Conservation (phyloP, 2,329 filamentous ascomycete genomes). For the Talaromyces sp. region DNA sequence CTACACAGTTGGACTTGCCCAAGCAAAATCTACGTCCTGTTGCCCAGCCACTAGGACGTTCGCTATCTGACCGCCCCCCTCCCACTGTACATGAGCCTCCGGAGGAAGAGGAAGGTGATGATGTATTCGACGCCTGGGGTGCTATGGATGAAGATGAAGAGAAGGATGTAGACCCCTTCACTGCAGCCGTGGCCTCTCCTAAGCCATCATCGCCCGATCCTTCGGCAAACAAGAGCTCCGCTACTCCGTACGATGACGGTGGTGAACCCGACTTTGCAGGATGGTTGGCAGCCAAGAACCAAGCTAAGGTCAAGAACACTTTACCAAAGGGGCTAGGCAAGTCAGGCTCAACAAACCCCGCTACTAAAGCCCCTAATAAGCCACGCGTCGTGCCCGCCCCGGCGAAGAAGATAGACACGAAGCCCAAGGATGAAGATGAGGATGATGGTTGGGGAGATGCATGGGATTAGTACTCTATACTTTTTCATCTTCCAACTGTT, state of each 20-base stretch:
- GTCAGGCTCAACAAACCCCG: conserved; percentile 40
- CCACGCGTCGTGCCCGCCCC: conserved; percentile 50
- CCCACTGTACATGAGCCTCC: conserved; percentile 50
- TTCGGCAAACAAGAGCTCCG: conserved; percentile 34
- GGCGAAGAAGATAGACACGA: conserved; percentile 70
- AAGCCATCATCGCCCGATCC: conserved; percentile 29
- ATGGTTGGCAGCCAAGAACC: conserved; percentile 85
- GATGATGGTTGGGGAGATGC: conserved; percentile 55
- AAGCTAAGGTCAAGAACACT: conserved; percentile 71
- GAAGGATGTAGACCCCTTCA: conserved; percentile 45
- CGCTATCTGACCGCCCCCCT: conserved; percentile 45
- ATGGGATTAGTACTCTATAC: conserved; percentile 43
- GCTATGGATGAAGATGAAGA: conserved; percentile 60
- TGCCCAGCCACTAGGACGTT: conserved; percentile 36
- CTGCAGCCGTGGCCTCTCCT: conserved; percentile 35
- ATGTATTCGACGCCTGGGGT: conserved; percentile 75
- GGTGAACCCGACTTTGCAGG: conserved; percentile 94
- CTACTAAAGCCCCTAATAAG: conserved; percentile 46
- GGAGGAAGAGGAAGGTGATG: conserved; percentile 58
- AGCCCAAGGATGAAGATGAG: conserved; percentile 52
- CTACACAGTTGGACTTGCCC: conserved; percentile 23
- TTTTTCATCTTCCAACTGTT: not conserved
- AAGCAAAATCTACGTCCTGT: conserved; percentile 28
- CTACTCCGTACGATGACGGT: conserved; percentile 73
- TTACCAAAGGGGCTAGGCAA: conserved; percentile 85